phyloP scores from a whole-genome alignment of 257 asterid genomes.

The Solanum bulbocastanum region DNA sequence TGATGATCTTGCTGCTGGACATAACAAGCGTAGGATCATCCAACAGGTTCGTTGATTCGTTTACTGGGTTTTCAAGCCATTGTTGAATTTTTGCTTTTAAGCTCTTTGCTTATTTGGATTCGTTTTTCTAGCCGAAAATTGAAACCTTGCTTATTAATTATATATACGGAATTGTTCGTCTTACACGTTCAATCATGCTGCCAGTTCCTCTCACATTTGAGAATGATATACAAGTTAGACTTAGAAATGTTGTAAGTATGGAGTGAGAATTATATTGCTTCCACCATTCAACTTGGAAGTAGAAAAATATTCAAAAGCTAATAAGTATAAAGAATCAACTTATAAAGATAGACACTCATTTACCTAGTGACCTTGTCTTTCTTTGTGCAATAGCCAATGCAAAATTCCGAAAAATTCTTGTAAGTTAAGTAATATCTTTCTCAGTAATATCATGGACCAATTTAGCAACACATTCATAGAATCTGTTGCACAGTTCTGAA shows the following conservation, averaged over 20 bases:
- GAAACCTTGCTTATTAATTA: background rate
- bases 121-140: background rate
- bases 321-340: background rate
- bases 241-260: background rate
- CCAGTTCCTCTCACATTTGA: background rate
- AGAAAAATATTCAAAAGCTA: background rate
- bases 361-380: background rate
- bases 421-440: background rate
- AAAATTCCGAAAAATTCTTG: background rate
- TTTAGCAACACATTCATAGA: background rate
- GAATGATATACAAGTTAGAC: background rate
- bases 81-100: background rate
- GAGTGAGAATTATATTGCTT: background rate
- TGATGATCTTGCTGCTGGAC: constrained; percentile 90
- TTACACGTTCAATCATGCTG: background rate
- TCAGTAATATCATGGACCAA: background rate
- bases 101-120: background rate
- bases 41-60: constrained; percentile 48
- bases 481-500: background rate
- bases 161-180: background rate
- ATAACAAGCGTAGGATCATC: constrained; percentile 68
- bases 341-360: background rate
- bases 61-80: background rate
- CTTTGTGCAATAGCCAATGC: background rate
- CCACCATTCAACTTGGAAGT: background rate